phyloP scores from a whole-genome alignment of 1,284 basidiomycete genomes.

The Phaffia rhodozyma region DNA sequence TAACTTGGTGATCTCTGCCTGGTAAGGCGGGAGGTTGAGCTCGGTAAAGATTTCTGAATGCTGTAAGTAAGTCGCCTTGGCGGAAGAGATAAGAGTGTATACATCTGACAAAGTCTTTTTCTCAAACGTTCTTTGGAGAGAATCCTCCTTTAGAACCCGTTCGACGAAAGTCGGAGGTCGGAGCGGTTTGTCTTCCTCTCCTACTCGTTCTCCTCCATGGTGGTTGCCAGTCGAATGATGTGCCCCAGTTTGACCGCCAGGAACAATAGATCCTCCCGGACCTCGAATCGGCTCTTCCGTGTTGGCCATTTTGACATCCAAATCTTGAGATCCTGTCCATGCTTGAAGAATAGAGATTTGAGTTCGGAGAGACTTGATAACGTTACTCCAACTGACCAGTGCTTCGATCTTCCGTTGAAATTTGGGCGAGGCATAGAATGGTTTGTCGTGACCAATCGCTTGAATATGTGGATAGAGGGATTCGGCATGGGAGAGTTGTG shows the following conservation, averaged over 20 bases:
- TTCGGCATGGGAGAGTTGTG: conserved; percentile 67
- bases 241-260: background rate
- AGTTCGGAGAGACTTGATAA: conserved; percentile 62
- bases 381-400: conserved; percentile 76
- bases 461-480: conserved; percentile 76
- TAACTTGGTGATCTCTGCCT: conserved; percentile 80
- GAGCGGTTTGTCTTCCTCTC: conserved; percentile 13
- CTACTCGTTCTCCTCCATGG: conserved; percentile 7
- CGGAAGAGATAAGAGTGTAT: conserved; percentile 70
- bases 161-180: conserved; percentile 80
- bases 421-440: conserved; percentile 48
- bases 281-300: conserved; percentile 46
- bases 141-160: conserved; percentile 88
- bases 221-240: background rate
- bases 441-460: conserved; percentile 67
- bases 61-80: conserved; percentile 76
- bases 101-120: conserved; percentile 82
- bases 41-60: conserved; percentile 58
- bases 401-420: conserved; percentile 73
- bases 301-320: conserved; percentile 70
- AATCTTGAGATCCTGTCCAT: conserved; percentile 84
- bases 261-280: conserved; percentile 26
- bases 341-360: conserved; percentile 66
- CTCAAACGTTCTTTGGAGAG: conserved; percentile 85
- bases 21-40: conserved; percentile 87